Conservation (phyloP, 2,329 filamentous ascomycete species). For the Alternaria sp. region DNA sequence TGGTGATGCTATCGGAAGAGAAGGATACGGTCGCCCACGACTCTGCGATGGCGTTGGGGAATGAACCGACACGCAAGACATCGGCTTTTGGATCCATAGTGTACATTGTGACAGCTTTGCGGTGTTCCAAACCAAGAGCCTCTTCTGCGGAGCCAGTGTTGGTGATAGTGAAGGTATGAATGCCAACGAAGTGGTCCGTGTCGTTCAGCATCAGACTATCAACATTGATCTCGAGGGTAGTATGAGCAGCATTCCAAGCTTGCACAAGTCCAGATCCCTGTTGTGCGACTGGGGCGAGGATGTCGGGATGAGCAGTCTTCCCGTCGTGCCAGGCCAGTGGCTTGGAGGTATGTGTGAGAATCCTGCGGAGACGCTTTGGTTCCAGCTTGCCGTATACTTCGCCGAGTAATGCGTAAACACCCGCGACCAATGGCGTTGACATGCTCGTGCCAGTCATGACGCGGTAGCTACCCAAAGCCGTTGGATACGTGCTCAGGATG, state of each 20-base stretch:
- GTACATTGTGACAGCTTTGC: constrained; percentile 29
- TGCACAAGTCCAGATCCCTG: constrained; percentile 34
- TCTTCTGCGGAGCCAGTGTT: constrained; percentile 16
- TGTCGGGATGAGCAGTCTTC: constrained; percentile 5
- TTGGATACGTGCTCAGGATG: constrained; percentile 66
- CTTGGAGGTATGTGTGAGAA: constrained; percentile 27
- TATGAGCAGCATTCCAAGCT: constrained; percentile 26
- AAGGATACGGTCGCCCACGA: constrained; percentile 22
- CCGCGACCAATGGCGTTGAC: constrained; percentile 40
- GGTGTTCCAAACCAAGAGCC: constrained; percentile 11
- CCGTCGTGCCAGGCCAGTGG: constrained; percentile 27
- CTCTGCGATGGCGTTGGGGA: constrained; percentile 16
- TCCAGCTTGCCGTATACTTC: constrained; percentile 29
- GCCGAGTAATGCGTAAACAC: constrained; percentile 25
- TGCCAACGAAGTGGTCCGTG: constrained; percentile 33
- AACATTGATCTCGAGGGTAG: constrained; percentile 19
- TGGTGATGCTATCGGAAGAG: constrained; percentile 23
- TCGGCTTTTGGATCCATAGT: constrained; percentile 13
- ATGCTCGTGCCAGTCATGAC: constrained; percentile 67
- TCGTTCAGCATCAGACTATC: constrained; percentile 31
- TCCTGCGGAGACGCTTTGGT: constrained; percentile 16
- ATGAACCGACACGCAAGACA: constrained; percentile 2
- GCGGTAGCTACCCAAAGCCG: constrained; percentile 56
- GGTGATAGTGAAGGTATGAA: constrained; percentile 30
- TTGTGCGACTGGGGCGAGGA: constrained; percentile 30